These are phyloP conservation scores for Saccharomycopsis sp. DNA, from an alignment of 805 yeast genomes.

Conservation along the genomic window DNA sequence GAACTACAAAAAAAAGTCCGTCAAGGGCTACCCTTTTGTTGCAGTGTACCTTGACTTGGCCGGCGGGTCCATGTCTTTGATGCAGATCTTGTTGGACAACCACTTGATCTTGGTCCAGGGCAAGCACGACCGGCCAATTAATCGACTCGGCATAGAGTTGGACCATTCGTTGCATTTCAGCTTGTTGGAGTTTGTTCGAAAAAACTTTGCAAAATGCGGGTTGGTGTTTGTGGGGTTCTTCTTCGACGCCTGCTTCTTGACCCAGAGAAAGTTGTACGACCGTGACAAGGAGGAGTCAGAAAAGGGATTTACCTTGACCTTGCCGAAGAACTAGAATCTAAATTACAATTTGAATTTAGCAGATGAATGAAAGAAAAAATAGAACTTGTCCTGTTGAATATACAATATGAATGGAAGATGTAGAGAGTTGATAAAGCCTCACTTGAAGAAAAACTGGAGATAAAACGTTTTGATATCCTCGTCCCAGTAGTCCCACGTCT, in stretches of 20 bases:
- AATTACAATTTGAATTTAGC: no score
- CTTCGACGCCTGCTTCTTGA: slow-evolving; percentile 18
- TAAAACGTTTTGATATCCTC: slow-evolving; percentile 56
- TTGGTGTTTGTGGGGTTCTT: slow-evolving; percentile 19
- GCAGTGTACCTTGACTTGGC: slow-evolving; percentile 16
- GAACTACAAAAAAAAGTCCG: slow-evolving; percentile 19
- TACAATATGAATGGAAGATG: no score
- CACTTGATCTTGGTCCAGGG: slow-evolving; percentile 13
- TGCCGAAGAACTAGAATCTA: no score
- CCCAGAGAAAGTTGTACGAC: slow-evolving; percentile 18
- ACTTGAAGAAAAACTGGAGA: slow-evolving; percentile 54
- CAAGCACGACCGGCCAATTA: slow-evolving; percentile 14
- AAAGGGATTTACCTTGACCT: no score
- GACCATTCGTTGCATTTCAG: slow-evolving; percentile 19
- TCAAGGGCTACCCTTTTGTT: slow-evolving; percentile 18
- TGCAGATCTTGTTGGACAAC: slow-evolving; percentile 18
- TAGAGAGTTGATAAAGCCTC: no score
- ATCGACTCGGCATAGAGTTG: slow-evolving; percentile 16
- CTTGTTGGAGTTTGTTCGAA: slow-evolving; percentile 17
- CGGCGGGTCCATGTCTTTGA: slow-evolving; percentile 16
- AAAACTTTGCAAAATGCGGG: slow-evolving; percentile 21
- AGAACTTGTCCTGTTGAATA: no score
- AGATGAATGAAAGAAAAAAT: no score
- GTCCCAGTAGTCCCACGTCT: slow-evolving; percentile 66
- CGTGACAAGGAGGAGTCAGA: no score